These are phyloP conservation scores for Penstemon barbatus DNA, from an alignment of 257 asterid genomes.

Conservation along the genomic window DNA sequence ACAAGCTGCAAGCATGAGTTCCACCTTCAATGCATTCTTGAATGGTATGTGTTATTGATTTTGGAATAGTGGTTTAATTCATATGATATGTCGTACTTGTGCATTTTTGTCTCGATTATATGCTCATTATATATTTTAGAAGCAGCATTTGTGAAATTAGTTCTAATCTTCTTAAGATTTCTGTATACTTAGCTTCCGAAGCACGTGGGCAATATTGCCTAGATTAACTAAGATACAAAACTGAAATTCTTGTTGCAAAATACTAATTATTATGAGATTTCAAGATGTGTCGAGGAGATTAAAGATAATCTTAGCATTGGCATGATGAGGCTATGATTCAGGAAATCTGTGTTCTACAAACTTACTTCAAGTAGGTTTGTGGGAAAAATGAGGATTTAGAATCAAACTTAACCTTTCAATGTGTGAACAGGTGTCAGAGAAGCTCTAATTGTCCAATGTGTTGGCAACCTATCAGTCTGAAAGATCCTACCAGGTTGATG, in stretches of 20 bases:
- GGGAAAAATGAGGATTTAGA: constrained; percentile 10
- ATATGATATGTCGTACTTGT: neutral
- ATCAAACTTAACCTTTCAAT: constrained; percentile 24
- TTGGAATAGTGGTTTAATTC: neutral
- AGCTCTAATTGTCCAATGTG: constrained; percentile 99
- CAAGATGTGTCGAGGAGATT: constrained; percentile 4
- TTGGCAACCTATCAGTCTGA: constrained; percentile 82
- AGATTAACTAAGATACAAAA: neutral
- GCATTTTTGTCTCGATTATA: neutral
- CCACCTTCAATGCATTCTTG: constrained; percentile 93
- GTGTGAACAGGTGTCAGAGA: constrained; percentile 78
- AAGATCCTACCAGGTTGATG: constrained; percentile 70
- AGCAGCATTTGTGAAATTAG: neutral
- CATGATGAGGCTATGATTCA: constrained; percentile 14
- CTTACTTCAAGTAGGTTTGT: neutral
- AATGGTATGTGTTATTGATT: constrained; percentile 56
- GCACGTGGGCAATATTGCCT: neutral
- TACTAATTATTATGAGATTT: neutral
- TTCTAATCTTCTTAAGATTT: neutral
- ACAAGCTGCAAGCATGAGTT: constrained; percentile 87
- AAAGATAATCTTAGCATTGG: constrained; percentile 12
- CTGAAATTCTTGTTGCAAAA: neutral
- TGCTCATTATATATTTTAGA: neutral
- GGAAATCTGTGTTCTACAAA: neutral
- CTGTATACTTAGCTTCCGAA: neutral